A percentile compares a stretch with the other conserved stretches of the same genome.
phyloP scores from a whole-genome alignment of 805 yeast species.

The Wickerhamomyces xylosicus region DNA sequence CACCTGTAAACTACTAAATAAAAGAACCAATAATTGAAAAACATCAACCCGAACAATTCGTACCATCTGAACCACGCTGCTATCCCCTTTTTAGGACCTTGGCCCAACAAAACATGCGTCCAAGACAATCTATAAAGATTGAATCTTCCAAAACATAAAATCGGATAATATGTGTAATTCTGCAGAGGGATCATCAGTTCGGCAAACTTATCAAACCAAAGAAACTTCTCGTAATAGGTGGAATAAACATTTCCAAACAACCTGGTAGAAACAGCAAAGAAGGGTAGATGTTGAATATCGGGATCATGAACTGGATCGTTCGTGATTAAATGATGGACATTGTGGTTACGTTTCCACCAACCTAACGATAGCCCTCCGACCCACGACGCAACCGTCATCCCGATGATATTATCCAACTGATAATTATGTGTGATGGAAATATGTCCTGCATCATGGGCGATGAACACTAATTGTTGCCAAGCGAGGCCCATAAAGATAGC shows the following conservation, averaged over 20 bases:
- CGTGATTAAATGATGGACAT: slow-evolving; percentile 87
- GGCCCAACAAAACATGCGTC: slow-evolving; percentile 63
- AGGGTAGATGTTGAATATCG: slow-evolving; percentile 87
- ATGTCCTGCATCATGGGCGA: slow-evolving; percentile 89
- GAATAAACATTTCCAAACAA: slow-evolving; percentile 64
- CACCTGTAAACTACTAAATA: slow-evolving; percentile 45
- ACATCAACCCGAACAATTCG: slow-evolving; percentile 58
- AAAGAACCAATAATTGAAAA: slow-evolving; percentile 77
- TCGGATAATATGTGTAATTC: slow-evolving; percentile 63
- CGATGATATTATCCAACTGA: slow-evolving; percentile 64
- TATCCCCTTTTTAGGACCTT: slow-evolving; percentile 71
- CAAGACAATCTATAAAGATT: slow-evolving; percentile 76
- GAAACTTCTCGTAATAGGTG: slow-evolving; percentile 61
- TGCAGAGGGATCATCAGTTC: slow-evolving; percentile 51
- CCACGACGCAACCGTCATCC: slow-evolving; percentile 65
- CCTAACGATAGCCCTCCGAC: slow-evolving; percentile 85
- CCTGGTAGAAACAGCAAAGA: slow-evolving; percentile 74
- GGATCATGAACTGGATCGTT: slow-evolving; percentile 93
- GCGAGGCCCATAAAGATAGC: slow-evolving; percentile 62
- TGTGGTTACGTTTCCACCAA: slow-evolving; percentile 94
- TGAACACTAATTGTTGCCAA: slow-evolving; percentile 86
- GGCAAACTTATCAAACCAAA: slow-evolving; percentile 64
- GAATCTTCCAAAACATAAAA: slow-evolving; percentile 75
- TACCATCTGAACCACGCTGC: slow-evolving; percentile 82
- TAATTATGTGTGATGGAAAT: slow-evolving; percentile 74